Conservation (phyloP, 2,329 filamentous ascomycete species). For the Monosporascus ibericus region DNA sequence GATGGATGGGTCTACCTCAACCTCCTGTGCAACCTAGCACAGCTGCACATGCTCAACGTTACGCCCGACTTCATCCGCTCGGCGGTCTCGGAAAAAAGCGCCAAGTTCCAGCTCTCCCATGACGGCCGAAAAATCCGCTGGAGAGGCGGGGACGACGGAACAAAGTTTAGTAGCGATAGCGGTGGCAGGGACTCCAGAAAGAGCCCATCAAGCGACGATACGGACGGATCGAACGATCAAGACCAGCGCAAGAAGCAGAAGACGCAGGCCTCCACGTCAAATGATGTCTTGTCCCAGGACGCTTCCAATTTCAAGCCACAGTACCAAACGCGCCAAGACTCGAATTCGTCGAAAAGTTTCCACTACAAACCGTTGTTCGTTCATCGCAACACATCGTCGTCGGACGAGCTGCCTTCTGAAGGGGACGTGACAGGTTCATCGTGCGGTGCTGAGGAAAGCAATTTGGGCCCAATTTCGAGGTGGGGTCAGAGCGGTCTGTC, state of each 20-base stretch:
- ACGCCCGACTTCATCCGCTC: slow-evolving; percentile 70
- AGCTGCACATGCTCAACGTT: slow-evolving; percentile 79
- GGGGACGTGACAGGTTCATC: slow-evolving; percentile 44
- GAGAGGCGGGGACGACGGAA: slow-evolving; percentile 63
- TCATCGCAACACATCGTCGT: slow-evolving; percentile 36
- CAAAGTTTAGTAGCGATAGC: slow-evolving; percentile 60
- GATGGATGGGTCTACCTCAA: slow-evolving; percentile 83
- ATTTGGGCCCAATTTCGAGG: slow-evolving; percentile 37
- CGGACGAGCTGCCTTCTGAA: slow-evolving; percentile 39
- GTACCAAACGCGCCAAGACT: slow-evolving; percentile 28
- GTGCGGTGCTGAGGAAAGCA: slow-evolving; percentile 43
- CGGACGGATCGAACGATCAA: slow-evolving; percentile 35
- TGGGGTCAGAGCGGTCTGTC: slow-evolving; percentile 40
- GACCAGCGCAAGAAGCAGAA: slow-evolving; percentile 41
- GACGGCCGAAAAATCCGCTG: slow-evolving; percentile 77
- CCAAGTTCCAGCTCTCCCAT: slow-evolving; percentile 68
- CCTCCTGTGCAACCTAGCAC: slow-evolving; percentile 72
- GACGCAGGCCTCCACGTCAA: slow-evolving; percentile 27
- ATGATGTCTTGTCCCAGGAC: slow-evolving; percentile 32
- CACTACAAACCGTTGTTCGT: slow-evolving; percentile 61
- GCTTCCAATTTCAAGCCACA: slow-evolving; percentile 28
- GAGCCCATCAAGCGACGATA: slow-evolving; percentile 45
- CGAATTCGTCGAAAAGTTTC: slow-evolving; percentile 41
- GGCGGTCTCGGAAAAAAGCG: slow-evolving; percentile 64
- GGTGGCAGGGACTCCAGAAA: slow-evolving; percentile 42